Base-by-base conservation (phyloP, 2,329 filamentous ascomycete species). In the Colletotrichum tamarilloi region DNA sequence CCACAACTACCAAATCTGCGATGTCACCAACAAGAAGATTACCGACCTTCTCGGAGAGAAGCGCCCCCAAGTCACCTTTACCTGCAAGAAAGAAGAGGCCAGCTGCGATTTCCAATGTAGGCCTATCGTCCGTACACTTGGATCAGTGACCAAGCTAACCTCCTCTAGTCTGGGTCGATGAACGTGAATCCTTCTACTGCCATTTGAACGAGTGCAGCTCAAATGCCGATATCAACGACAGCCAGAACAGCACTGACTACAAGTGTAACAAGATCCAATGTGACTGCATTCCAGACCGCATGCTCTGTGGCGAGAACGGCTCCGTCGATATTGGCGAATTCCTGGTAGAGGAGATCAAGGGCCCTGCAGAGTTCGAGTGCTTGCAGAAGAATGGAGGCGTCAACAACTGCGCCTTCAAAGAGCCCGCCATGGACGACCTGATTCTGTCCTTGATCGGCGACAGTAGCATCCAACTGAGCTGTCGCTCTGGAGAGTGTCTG, bases 1-100 rank as follows among this genome's bases (percentile, higher is more conserved):
- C 78, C 92, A 97, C 84, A 99, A 98, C 85, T 96, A 95, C 84
- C 97, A 99, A 84, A 97, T 98, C 86, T 99, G 97, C 84, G 94
- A 97, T 82, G 97, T 99, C 76, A 98, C 95, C 68, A 99, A 99
- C 85, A 90, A 91, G 82, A 97, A 97, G 86, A 99, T 99, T 79
- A 87, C 96, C 68, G 92, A 95, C 75, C 92, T 96, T 80, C 88
- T 99, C 62, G 94, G 95, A 78, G 92, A 93, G 57, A 91, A 95
- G 83, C 93, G 94, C 72, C 95, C 97, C 0, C 94, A 99, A 82
- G 97, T 97, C 28, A 99, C 97, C 1, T 99, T 99, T 80, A 95
- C 93, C 35, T 99, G 97, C 82, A 91, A 95, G 79, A 91, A 90
- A 46, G 91, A 93, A 64, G 87, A 91, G 5, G 87, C 90, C 24